These are phyloP conservation scores for Ascochyta pisi DNA, from an alignment of 2,329 filamentous ascomycete genomes.

Conservation along the genomic window DNA sequence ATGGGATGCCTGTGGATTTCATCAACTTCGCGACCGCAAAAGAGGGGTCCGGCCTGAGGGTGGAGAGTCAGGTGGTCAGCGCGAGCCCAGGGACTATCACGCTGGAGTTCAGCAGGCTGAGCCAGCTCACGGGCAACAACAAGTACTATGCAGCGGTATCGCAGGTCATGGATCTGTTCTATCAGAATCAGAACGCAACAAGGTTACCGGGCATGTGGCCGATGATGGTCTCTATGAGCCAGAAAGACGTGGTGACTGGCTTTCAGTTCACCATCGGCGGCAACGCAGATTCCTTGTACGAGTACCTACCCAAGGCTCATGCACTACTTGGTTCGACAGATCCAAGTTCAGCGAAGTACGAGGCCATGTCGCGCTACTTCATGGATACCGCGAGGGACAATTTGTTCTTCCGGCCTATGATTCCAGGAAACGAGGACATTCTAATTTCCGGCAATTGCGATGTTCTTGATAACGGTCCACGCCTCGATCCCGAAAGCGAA, in stretches of 20 bases:
- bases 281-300: conserved; percentile 46
- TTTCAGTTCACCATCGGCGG: conserved; percentile 44
- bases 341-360: conserved; percentile 53
- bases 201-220: conserved; percentile 82
- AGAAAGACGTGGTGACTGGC: conserved; percentile 37
- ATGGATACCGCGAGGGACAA: conserved; percentile 52
- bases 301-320: conserved; percentile 55
- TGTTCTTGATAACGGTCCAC: conserved; percentile 35
- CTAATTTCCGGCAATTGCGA: conserved; percentile 55
- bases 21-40: conserved; percentile 52
- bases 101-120: conserved; percentile 87
- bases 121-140: conserved; percentile 79
- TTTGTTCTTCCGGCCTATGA: conserved; percentile 58
- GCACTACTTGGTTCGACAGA: conserved; percentile 55
- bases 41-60: conserved; percentile 61
- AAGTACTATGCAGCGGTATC: conserved; percentile 92
- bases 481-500: conserved; percentile 57
- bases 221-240: conserved; percentile 60
- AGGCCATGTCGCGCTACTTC: conserved; percentile 61
- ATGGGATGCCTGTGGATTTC: conserved; percentile 78
- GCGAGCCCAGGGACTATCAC: conserved; percentile 69
- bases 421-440: conserved; percentile 53
- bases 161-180: conserved; percentile 80
- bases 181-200: conserved; percentile 75
- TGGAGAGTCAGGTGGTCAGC: conserved; percentile 54